phyloP scores from a whole-genome alignment of 768 basidiomycete species.

The Hygrocybe coccinea region DNA sequence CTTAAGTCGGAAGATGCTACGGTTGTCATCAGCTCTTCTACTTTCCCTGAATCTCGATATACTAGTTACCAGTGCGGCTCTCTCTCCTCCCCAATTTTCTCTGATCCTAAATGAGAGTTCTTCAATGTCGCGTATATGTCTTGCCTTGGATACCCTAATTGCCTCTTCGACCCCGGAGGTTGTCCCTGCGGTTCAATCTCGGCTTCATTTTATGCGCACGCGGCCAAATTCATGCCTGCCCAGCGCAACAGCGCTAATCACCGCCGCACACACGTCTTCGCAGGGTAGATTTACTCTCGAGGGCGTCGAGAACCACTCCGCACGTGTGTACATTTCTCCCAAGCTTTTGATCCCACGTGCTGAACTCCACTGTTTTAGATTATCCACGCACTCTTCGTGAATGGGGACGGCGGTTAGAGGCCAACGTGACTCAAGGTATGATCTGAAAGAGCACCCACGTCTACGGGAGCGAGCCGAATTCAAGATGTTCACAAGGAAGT shows the following conservation, averaged over 20 bases:
- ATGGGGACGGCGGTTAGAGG: constrained; percentile 76
- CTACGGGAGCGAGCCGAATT: constrained; percentile 52
- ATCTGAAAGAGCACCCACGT: constrained; percentile 55
- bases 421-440: constrained; percentile 55
- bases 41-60: constrained; percentile 66
- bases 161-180: too few relatives aligned
- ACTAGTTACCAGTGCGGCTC: constrained; percentile 59
- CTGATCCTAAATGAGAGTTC: not conserved
- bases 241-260: constrained; percentile 75
- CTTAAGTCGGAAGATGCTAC: constrained; percentile 65
- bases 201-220: constrained; percentile 90
- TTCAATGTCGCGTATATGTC: too few relatives aligned
- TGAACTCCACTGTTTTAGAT: constrained; percentile 34
- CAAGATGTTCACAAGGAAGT: constrained; percentile 72
- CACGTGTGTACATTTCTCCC: constrained; percentile 45
- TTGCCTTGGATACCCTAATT: too few relatives aligned
- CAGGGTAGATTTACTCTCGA: constrained; percentile 78
- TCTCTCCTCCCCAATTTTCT: constrained; percentile 5
- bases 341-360: not conserved
- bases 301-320: constrained; percentile 77
- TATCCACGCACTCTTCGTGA: constrained; percentile 91
- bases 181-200: too few relatives aligned
- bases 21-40: constrained; percentile 63
- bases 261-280: constrained; percentile 63
- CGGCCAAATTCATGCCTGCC: constrained; percentile 88